Conservation (phyloP, 2,329 filamentous ascomycete genomes). For the Xylariaceae sp. region DNA sequence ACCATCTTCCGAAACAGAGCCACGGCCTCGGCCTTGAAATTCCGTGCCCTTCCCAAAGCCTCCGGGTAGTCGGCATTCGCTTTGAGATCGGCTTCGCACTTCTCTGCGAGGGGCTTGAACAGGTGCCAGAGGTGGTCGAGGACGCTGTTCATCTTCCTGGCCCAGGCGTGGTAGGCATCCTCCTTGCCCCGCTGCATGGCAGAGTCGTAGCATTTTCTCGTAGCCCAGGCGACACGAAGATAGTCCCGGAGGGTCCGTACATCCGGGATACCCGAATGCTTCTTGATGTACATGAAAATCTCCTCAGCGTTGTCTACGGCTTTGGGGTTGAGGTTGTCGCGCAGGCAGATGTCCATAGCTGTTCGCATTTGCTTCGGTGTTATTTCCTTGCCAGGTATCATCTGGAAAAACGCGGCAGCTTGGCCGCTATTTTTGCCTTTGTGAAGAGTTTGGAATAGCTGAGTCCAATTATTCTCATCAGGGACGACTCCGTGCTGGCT, state of each 20-base stretch:
- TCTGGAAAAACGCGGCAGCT: conserved; percentile 52
- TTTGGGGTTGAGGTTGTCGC: conserved; percentile 71
- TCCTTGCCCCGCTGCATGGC: conserved; percentile 28
- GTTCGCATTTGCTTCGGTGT: conserved; percentile 58
- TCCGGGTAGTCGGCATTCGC: neutral
- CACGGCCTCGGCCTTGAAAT: conserved; percentile 19
- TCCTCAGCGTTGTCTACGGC: conserved; percentile 59
- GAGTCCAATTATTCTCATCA: conserved; percentile 64
- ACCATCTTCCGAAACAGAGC: conserved; percentile 29
- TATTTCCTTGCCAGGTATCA: conserved; percentile 44
- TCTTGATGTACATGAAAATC: conserved; percentile 60
- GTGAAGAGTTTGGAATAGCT: conserved; percentile 63
- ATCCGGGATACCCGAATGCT: conserved; percentile 42
- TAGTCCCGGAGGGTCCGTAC: conserved; percentile 48
- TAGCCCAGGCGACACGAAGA: conserved; percentile 43
- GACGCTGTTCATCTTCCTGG: conserved; percentile 45
- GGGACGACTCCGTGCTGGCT: conserved; percentile 57
- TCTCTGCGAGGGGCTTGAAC: conserved; percentile 29
- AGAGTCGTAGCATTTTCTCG: conserved; percentile 26
- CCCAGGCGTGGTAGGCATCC: conserved; percentile 33
- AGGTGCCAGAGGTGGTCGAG: conserved; percentile 47
- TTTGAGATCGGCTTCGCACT: conserved; percentile 14
- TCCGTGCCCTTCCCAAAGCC: conserved; percentile 1
- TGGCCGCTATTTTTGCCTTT: conserved; percentile 59
- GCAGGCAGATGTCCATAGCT: conserved; percentile 66